Evolutionary conservation across 345 rosid genomes (phyloP), one percentile per base, ranked within the genome.

Genomic region (Firmiana major): DNA sequence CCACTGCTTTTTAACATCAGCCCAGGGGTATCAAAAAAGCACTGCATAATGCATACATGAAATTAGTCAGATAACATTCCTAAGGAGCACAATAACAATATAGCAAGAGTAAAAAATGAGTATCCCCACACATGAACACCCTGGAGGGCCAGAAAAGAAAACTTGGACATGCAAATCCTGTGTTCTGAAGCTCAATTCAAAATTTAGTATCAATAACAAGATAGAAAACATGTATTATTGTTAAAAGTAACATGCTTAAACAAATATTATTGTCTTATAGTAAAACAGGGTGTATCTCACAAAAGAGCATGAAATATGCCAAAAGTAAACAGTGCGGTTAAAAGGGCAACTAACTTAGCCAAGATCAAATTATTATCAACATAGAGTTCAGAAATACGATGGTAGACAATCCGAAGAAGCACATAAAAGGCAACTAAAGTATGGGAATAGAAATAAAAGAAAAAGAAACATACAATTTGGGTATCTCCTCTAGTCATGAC

Each of bases 11-110:
- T 90, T 77, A 96, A 74, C 89, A 84, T 89, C 7, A 92, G 77
- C 55, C 99, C 99, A 16, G 98, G 98, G 28, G 98, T 96, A 85
- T 96, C 99, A 64, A 96, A 93, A 85, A 96, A 89, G 78, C 98
- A 90, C 98, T 95, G 84, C 87, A 83, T 21, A 72, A 38, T 26
- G 59, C 54, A 71, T 16, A 53, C 28, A 63, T 21, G 45, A n/a
- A 68, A 43, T 73, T 57, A 82, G 76, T 57, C 22, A 1, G 67
- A 66, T 36, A 40, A 68, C 6, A 40, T 26, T 24, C 58, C 60
- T 31, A 54, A 49, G 60, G 12, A 64, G 55, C 79, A 77, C 1
- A 63, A 63, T 34, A 79, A 60, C 43, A 77, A 43, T 36, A 71
- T 22, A 28, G 48, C 12, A 71, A 49, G 31, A 46, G 6, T 15